Base-by-base conservation (phyloP, 805 yeast genomes). In the Peterozyma toletana region DNA sequence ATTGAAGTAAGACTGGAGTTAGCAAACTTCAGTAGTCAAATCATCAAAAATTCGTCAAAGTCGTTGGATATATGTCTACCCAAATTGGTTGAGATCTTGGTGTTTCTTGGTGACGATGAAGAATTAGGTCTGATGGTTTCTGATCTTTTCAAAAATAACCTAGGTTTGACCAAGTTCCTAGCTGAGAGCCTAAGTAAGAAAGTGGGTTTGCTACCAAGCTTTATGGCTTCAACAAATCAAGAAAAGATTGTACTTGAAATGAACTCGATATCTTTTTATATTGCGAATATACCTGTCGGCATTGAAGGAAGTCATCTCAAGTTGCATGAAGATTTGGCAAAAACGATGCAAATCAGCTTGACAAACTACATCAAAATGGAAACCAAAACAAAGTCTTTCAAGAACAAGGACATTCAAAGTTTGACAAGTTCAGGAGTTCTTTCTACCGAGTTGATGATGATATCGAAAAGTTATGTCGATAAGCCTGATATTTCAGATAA, bases 31-130 rank as follows among this genome's bases (percentile, higher is more conserved):
- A 57, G 63, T 30, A 37, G 58, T 3, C 40, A 48, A 1, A 39
- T 75, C 2, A 33, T 72, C 1, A 45, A 55, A 3, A 49, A 54
- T 14, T 69, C 71, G 44, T 52, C 62, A 11, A 48, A 53, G 16
- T 57, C 73, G 0, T 59, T 77, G 42, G 57, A 58, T 16, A 48
- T 53, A 10, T 53, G 73, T 15, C 42, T 71, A 4, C 68, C 73
- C 0, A 44, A 58, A 10, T 35, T 68, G 2, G 38, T 75, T 7
- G 70, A 64, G 13, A 61, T 63, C 3, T 18, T 67, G 44, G 60
- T 38, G 11, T 39, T 35, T 33, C 18, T 46, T 35, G 9, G 29
- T 14, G 33, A 21, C 27, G 46, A 43, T 14, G 11, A 11, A 11
- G 14, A 5, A n/a, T 15, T 37, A 27, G 7, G 11, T 9, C 2